These are phyloP conservation scores for Volvox carteri DNA, from an alignment of 163 green algal species.

Conservation along the genomic window DNA sequence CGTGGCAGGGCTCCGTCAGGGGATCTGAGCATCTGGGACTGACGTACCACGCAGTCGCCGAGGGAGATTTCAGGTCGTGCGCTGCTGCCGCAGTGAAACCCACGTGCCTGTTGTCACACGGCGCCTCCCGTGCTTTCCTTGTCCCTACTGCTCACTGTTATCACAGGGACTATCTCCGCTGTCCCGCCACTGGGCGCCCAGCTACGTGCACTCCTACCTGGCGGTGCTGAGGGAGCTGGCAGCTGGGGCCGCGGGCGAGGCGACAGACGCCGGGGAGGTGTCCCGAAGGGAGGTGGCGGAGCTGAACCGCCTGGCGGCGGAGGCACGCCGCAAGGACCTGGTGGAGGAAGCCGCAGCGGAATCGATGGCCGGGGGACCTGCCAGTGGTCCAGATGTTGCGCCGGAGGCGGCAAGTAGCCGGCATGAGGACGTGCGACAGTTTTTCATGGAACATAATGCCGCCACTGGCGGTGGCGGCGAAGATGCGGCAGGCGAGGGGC, in stretches of 20 bases:
- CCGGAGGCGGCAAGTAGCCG: background rate
- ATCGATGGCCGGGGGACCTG: background rate
- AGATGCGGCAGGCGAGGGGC: background rate
- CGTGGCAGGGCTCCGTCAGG: too few species aligned
- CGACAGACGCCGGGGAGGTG: constrained; percentile 26
- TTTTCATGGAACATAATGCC: constrained; percentile 20
- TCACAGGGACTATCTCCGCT: constrained; percentile 80
- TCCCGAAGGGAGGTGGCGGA: constrained; percentile 16
- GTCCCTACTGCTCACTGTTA: too few species aligned
- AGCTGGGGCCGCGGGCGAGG: constrained; percentile 52
- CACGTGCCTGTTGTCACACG: too few species aligned
- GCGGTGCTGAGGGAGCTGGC: constrained; percentile 66
- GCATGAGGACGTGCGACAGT: constrained; percentile 14
- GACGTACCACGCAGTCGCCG: too few species aligned
- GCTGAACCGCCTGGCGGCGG: constrained; percentile 35
- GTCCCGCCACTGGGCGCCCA: constrained; percentile 70
- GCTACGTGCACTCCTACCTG: constrained; percentile 79
- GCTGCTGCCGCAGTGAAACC: too few species aligned
- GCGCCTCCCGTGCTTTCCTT: too few species aligned
- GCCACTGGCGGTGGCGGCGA: constrained; percentile 19
- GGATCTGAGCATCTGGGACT: too few species aligned
- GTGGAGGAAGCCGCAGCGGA: background rate
- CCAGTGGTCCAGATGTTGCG: background rate
- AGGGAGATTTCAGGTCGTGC: too few species aligned
- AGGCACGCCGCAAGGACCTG: constrained; percentile 11